Conservation (phyloP, 1,284 basidiomycete genomes). For the Wolfiporia cocos region DNA sequence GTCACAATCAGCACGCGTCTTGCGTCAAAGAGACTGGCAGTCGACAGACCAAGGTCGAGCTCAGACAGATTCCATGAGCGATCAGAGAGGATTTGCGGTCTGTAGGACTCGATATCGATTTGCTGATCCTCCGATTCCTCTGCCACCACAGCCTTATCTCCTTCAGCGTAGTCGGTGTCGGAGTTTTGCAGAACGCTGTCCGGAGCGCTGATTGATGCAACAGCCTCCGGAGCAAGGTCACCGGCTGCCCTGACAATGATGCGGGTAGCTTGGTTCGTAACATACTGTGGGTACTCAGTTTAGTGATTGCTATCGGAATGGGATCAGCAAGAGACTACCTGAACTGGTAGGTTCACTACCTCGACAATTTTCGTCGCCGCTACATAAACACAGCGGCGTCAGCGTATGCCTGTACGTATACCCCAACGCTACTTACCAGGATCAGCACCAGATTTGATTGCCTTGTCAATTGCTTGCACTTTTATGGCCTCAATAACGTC, state of each 20-base stretch:
- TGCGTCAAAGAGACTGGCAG: not conserved
- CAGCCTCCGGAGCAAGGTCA: slow-evolving; percentile 24
- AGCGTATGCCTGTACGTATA: not conserved
- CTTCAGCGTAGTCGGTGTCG: slow-evolving; percentile 6
- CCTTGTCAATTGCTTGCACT: slow-evolving; percentile 35
- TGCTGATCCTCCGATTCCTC: slow-evolving; percentile 6
- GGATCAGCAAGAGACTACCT: slow-evolving; percentile 20
- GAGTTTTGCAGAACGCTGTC: not conserved
- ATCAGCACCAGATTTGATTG: slow-evolving; percentile 39
- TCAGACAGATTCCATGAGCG: slow-evolving; percentile 30
- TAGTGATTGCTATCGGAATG: not conserved
- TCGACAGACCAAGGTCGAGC: slow-evolving; percentile 25
- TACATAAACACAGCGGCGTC: slow-evolving; percentile 3
- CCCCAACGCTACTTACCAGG: slow-evolving; percentile 15
- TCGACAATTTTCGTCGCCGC: slow-evolving; percentile 39
- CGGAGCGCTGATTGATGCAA: slow-evolving; percentile 7
- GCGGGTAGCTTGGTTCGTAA: slow-evolving; percentile 44
- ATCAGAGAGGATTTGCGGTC: slow-evolving; percentile 22
- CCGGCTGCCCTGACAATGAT: slow-evolving; percentile 44
- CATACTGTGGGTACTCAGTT: slow-evolving; percentile 29
- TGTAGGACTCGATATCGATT: slow-evolving; percentile 25
- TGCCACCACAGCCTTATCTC: slow-evolving; percentile 7
- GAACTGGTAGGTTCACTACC: slow-evolving; percentile 35
- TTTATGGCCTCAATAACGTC: slow-evolving; percentile 37
- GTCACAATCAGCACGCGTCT: not conserved